These are phyloP conservation scores for Leccinum disarticulatum DNA, from an alignment of 768 basidiomycete species.

Conservation along the genomic window DNA sequence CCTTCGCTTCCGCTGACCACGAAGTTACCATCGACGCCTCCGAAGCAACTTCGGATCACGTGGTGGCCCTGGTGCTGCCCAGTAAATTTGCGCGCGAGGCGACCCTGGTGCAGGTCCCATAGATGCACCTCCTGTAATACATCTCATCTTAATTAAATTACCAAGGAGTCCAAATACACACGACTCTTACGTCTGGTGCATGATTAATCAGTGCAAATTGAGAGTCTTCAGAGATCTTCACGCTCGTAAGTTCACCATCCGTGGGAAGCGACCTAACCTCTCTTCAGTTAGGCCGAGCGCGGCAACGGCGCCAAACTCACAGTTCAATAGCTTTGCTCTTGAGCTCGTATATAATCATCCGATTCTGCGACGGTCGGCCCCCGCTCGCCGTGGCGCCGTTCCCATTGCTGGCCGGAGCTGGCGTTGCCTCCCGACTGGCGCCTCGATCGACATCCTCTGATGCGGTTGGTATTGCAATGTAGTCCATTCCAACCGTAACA, in stretches of 20 bases:
- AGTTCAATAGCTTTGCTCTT: conserved; percentile 62
- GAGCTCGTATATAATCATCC: conserved; percentile 78
- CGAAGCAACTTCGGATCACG: conserved; percentile 92
- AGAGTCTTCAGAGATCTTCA: conserved; percentile 84
- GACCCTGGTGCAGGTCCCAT: conserved; percentile 74
- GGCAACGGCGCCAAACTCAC: conserved; percentile 46
- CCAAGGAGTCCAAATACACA: neutral
- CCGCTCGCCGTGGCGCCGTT: conserved; percentile 36
- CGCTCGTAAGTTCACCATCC: conserved; percentile 83
- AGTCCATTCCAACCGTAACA: conserved; percentile 79
- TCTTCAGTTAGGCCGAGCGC: conserved; percentile 9
- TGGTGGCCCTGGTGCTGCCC: conserved; percentile 84
- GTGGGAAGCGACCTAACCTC: conserved; percentile 56
- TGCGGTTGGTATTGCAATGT: conserved; percentile 28
- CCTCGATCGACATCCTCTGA: conserved; percentile 23
- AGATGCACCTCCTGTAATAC: conserved; percentile 78
- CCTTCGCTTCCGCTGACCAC: conserved; percentile 96
- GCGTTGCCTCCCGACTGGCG: conserved; percentile 36
- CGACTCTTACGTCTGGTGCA: conserved; percentile 71
- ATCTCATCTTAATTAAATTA: conserved; percentile 9
- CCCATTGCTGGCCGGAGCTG: conserved; percentile 33
- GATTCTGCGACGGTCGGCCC: conserved; percentile 46
- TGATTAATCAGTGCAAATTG: conserved; percentile 85
- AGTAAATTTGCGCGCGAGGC: conserved; percentile 74
- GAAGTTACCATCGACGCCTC: conserved; percentile 84